Evolutionary conservation across 371 early-diverging fungal genomes (phyloP).

Genomic region (Fennellomyces sp.): DNA sequence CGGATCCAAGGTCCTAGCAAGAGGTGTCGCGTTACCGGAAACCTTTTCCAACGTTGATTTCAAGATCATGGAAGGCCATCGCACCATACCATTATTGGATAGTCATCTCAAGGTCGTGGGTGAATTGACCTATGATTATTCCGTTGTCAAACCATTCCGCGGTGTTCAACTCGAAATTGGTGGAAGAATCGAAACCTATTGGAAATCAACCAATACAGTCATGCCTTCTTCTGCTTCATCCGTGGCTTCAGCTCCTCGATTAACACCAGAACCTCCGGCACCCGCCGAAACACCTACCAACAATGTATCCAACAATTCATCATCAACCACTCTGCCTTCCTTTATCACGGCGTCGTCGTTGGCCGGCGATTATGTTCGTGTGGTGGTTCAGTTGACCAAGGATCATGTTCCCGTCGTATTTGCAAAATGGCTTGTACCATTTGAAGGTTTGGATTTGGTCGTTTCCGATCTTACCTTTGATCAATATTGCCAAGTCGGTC

Average conservation of each 20-base stretch:
- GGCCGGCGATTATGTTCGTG: constrained; percentile 79
- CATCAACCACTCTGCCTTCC: constrained; percentile 56
- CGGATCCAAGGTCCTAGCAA: constrained; percentile 92
- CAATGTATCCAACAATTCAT: constrained; percentile 17
- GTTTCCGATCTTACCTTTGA: constrained; percentile 62
- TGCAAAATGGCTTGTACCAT: constrained; percentile 68
- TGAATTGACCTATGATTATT: constrained; percentile 81
- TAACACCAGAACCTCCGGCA: constrained; percentile 20
- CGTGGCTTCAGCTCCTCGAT: constrained; percentile 15
- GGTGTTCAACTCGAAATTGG: constrained; percentile 89
- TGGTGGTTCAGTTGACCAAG: constrained; percentile 89
- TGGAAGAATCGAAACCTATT: constrained; percentile 94
- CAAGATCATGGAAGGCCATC: constrained; percentile 43
- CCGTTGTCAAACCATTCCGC: constrained; percentile 85
- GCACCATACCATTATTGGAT: constrained; percentile 81
- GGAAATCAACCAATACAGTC: constrained; percentile 88
- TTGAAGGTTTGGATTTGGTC: constrained; percentile 59
- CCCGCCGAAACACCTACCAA: constrained; percentile 12
- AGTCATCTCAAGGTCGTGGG: constrained; percentile 88
- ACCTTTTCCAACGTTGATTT: constrained; percentile 57
- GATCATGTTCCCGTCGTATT: constrained; percentile 91
- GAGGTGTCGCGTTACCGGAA: constrained; percentile 79
- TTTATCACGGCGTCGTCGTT: constrained; percentile 83
- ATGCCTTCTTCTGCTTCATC: constrained; percentile 27
- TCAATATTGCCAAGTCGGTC: constrained; percentile 58